Evolutionary conservation across 345 rosid genomes (phyloP).

Genomic region (Lepidium aucheri): DNA sequence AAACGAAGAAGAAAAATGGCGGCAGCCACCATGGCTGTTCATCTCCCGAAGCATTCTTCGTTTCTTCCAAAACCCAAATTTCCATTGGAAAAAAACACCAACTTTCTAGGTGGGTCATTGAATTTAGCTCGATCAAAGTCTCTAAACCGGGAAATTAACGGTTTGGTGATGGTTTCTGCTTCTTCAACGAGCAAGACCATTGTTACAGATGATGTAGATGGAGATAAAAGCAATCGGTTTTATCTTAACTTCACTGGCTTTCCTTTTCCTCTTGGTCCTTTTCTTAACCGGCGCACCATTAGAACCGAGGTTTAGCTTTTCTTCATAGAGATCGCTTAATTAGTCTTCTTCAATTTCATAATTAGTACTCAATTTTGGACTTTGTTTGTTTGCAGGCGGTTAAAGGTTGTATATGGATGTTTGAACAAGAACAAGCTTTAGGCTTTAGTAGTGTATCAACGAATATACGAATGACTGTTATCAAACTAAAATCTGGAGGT

Average conservation of each 20-base stretch:
- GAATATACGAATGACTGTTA: slow-evolving; percentile 89
- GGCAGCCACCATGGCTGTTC: slow-evolving; percentile 51
- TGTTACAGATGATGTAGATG: slow-evolving; percentile 19
- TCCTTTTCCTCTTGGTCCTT: slow-evolving; percentile 98
- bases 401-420: slow-evolving; percentile 83
- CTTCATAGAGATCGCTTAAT: not conserved
- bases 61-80: slow-evolving; percentile 36
- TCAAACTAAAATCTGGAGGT: slow-evolving; percentile 96
- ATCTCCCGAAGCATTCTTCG: slow-evolving; percentile 38
- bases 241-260: slow-evolving; percentile 86
- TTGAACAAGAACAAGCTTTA: slow-evolving; percentile 96
- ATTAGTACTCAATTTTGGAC: not conserved
- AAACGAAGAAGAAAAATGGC: slow-evolving; percentile 24
- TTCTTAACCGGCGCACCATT: slow-evolving; percentile 76
- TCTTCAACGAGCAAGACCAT: slow-evolving; percentile 24
- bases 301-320: slow-evolving; percentile 64
- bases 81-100: slow-evolving; percentile 30
- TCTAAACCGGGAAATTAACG: slow-evolving; percentile 19
- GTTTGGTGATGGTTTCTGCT: slow-evolving; percentile 49
- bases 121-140: slow-evolving; percentile 37
- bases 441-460: slow-evolving; percentile 98
- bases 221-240: slow-evolving; percentile 41
- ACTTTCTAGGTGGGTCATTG: slow-evolving; percentile 41
- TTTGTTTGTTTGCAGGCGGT: slow-evolving; percentile 46
- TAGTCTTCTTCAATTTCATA: not conserved